Evolutionary conservation across 1,139 yeast genomes (phyloP), one percentile per base, ranked within the genome.

Genomic region (Eremothecium sinecaudum): DNA sequence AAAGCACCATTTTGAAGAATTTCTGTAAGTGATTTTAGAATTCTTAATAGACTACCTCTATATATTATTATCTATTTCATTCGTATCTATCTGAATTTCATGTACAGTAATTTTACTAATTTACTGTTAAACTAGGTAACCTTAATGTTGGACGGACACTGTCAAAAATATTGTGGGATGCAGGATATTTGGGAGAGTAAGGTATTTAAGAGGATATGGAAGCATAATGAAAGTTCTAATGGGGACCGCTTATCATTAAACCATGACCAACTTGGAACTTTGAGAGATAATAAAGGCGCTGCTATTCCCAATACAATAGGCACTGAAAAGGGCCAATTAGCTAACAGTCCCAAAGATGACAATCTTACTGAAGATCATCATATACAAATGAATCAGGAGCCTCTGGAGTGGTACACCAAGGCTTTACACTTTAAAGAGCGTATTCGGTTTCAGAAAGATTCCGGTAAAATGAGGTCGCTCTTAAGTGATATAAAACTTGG

Each of bases 401-500:
- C 39, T 24, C 38, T 42, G 26, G 35, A 38, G n/a, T 31, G 34
- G 9, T 48, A 44, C 33, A 39, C 44, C 26, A 41, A 37, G 18
- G 35, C 33, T 16, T 29, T 48, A 19, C 40, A 41, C 31, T 36
- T 36, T 11, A 46, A 42, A 36, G 48, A 44, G 22, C 46, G 33
- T 29, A 22, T 34, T 14, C 37, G 51, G 28, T 47, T 38, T 34
- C 44, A 40, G 23, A 36, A 43, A 20, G 39, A 40, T 15, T 33
- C 42, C 3, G 39, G 46, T 12, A 37, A 38, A 33, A 42, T 45
- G 24, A 50, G 50, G 21, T 67, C 72, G 3, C 54, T 60, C 22
- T 63, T 70, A 39, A 63, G 66, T 13, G 75, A 70, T 44, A 64
- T 69, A 24, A 59, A 61, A 31, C 69, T 69, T 46, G 60, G 62